phyloP scores from a whole-genome alignment of 495 filamentous ascomycete species.

The Penicillium crystallinum region DNA sequence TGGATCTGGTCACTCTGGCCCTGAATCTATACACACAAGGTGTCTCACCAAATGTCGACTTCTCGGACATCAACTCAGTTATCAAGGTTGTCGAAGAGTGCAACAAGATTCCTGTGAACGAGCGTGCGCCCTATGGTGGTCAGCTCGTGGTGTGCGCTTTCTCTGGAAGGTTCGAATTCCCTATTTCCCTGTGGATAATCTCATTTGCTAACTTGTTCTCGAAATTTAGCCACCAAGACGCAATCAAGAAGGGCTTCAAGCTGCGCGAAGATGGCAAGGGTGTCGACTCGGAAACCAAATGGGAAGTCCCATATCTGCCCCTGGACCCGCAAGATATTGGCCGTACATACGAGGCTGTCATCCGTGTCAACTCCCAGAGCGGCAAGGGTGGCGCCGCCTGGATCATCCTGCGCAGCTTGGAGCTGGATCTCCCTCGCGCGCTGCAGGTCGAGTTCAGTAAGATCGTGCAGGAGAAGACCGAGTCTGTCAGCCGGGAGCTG shows the following conservation, averaged over 20 bases:
- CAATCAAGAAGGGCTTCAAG: conserved; percentile 95
- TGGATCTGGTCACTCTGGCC: conserved; percentile 90
- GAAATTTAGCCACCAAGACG: conserved; percentile 80
- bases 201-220: conserved; percentile 64
- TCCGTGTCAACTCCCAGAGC: conserved; percentile 93
- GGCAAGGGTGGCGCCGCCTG: conserved; percentile 95
- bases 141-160: conserved; percentile 12
- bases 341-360: conserved; percentile 93
- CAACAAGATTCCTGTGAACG: conserved; percentile 92
- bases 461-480: conserved; percentile 75
- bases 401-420: conserved; percentile 82
- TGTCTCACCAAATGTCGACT: conserved; percentile 81
- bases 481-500: conserved; percentile 73
- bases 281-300: conserved; percentile 52
- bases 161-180: conserved; percentile 11
- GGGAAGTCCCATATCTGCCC: conserved; percentile 84
- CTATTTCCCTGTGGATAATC: not conserved
- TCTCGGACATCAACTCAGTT: conserved; percentile 81
- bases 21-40: conserved; percentile 97
- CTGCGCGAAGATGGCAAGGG: conserved; percentile 56
- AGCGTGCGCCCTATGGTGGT: conserved; percentile 89
- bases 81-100: conserved; percentile 87
- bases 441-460: conserved; percentile 88
- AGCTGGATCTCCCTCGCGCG: conserved; percentile 89
- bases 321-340: conserved; percentile 92